Conservation (phyloP, 1,284 basidiomycete species). For the Rhodotorula glutinis region DNA sequence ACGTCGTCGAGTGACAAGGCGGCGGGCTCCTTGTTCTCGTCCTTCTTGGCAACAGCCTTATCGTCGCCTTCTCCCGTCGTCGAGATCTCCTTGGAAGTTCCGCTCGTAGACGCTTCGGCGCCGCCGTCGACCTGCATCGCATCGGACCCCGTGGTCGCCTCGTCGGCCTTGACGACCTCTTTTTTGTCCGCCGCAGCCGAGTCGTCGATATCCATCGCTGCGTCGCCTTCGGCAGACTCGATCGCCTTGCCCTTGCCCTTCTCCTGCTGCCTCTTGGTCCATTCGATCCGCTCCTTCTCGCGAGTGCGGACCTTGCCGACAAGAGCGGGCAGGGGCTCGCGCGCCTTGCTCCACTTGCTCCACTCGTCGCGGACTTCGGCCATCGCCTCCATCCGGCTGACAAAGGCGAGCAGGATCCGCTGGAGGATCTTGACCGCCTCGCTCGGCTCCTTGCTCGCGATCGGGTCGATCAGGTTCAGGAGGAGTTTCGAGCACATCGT, state of each 20-base stretch:
- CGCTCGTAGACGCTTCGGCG: slow-evolving; percentile 17
- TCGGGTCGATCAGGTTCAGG: slow-evolving; percentile 81
- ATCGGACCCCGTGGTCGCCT: slow-evolving; percentile 19
- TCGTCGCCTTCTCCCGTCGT: not conserved
- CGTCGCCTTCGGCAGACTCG: slow-evolving; percentile 24
- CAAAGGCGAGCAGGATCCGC: slow-evolving; percentile 75
- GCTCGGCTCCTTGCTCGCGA: slow-evolving; percentile 63
- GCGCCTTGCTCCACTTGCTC: slow-evolving; percentile 38
- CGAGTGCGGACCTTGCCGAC: slow-evolving; percentile 56
- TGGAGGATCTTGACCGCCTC: slow-evolving; percentile 66
- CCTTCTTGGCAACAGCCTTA: slow-evolving; percentile 6
- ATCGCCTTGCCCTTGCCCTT: slow-evolving; percentile 47
- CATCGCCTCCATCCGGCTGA: slow-evolving; percentile 83
- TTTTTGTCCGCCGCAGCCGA: not conserved
- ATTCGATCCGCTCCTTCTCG: slow-evolving; percentile 36
- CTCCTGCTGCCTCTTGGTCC: slow-evolving; percentile 39
- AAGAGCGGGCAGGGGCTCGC: slow-evolving; percentile 44
- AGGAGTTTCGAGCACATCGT: slow-evolving; percentile 92
- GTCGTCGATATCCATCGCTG: not conserved
- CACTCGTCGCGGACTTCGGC: slow-evolving; percentile 49
- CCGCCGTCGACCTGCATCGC: slow-evolving; percentile 6
- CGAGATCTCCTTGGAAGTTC: slow-evolving; percentile 5
- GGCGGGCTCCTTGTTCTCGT: slow-evolving; percentile 48
- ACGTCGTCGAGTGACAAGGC: slow-evolving; percentile 40
- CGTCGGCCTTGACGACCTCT: too few relatives aligned